Percentiles rank a stretch among this genome's conserved stretches.
Evolutionary conservation across 495 filamentous ascomycete species (phyloP).

Genomic region (Penicillium maclennaniae): DNA sequence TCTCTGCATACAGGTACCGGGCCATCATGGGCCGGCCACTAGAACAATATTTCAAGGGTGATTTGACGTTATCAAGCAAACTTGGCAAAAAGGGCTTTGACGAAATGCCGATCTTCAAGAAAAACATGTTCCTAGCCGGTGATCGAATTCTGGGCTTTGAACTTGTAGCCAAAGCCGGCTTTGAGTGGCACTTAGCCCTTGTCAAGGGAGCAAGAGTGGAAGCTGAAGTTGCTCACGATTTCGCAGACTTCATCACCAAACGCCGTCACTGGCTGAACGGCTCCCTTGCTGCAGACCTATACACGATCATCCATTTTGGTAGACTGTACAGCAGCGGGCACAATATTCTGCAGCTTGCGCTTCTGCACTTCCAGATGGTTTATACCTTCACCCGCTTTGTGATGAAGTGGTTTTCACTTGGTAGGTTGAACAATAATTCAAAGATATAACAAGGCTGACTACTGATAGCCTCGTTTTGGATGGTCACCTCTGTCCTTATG

Average conservation of each 20-base stretch:
- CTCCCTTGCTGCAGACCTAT: conserved; percentile 93
- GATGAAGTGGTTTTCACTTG: conserved; percentile 92
- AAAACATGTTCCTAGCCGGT: conserved; percentile 99
- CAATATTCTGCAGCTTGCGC: conserved; percentile 92
- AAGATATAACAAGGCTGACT: conserved; percentile 5
- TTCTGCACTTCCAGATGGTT: conserved; percentile 90
- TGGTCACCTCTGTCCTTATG: conserved; percentile 95
- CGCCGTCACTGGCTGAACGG: conserved; percentile 97
- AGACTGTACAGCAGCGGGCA: conserved; percentile 97
- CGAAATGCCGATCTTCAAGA: conserved; percentile 99
- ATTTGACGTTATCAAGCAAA: conserved; percentile 90
- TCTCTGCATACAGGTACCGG: conserved; percentile 94
- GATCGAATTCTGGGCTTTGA: conserved; percentile 99
- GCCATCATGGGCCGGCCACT: conserved; percentile 96
- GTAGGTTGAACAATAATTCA: conserved; percentile 42
- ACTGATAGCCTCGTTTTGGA: conserved; percentile 70
- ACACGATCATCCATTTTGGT: conserved; percentile 96
- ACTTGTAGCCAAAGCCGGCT: conserved; percentile 95
- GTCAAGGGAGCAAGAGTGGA: conserved; percentile 98
- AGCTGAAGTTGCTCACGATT: conserved; percentile 97
- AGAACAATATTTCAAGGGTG: conserved; percentile 98
- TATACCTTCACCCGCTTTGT: conserved; percentile 87
- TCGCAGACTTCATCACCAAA: conserved; percentile 93
- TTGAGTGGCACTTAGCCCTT: conserved; percentile 97
- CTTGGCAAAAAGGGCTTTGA: conserved; percentile 98